These are phyloP conservation scores for Candida sanyaensis DNA, from an alignment of 1,139 yeast genomes.

Conservation along the genomic window DNA sequence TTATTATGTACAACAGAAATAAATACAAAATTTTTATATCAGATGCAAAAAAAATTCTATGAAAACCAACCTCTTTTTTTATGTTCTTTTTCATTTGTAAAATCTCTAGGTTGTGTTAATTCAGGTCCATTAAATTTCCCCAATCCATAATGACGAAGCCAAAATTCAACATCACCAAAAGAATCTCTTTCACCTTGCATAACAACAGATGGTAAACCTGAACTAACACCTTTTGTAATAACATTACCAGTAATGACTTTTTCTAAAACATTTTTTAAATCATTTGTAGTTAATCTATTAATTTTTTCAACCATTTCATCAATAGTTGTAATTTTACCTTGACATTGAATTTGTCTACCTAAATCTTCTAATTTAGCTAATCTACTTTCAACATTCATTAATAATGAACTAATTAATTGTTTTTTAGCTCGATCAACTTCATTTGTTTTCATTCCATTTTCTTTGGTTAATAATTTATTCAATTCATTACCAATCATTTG, in stretches of 20 bases:
- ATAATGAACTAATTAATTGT: slow-evolving; percentile 82
- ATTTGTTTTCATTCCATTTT: slow-evolving; percentile 59
- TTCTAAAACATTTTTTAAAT: slow-evolving; percentile 73
- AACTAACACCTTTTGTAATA: slow-evolving; percentile 47
- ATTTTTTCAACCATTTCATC: slow-evolving; percentile 82
- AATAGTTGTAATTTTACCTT: slow-evolving; percentile 75
- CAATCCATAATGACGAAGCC: slow-evolving; percentile 70
- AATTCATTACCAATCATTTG: slow-evolving; percentile 82
- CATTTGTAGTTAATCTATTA: slow-evolving; percentile 63
- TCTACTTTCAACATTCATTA: slow-evolving; percentile 92
- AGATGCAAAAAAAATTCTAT: not conserved
- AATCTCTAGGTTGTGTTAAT: slow-evolving; percentile 32
- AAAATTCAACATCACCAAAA: slow-evolving; percentile 80
- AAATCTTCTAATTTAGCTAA: slow-evolving; percentile 91
- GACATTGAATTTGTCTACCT: slow-evolving; percentile 92
- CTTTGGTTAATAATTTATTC: slow-evolving; percentile 56
- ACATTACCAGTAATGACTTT: slow-evolving; percentile 72
- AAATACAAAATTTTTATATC: slow-evolving; percentile 1
- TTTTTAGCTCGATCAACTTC: slow-evolving; percentile 91
- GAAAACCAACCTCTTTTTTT: slow-evolving; percentile 2
- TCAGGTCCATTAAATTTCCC: slow-evolving; percentile 45
- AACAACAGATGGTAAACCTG: slow-evolving; percentile 77
- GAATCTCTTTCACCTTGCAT: slow-evolving; percentile 85
- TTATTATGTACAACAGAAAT: not conserved
- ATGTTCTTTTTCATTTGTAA: slow-evolving; percentile 14